Percentiles rank a stretch among this genome's conserved stretches.
These are phyloP conservation scores for Thuja plicata DNA, from an alignment of 83 land plant species.

Conservation along the genomic window DNA sequence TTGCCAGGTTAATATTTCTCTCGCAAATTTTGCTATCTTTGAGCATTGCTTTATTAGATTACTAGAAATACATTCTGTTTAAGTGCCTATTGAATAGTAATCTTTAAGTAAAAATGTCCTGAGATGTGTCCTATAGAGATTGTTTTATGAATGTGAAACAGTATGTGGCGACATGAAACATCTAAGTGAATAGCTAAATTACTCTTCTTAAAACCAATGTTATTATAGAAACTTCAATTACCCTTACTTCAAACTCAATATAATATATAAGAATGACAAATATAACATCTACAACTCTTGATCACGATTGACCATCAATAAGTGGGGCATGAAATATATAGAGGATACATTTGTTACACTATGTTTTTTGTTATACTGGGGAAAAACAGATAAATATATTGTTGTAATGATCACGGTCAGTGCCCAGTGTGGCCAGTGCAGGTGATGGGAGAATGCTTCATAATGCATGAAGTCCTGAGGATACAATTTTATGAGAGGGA, in stretches of 20 bases:
- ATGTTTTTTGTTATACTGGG: not conserved
- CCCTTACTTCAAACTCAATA: not conserved
- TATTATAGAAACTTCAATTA: too few relatives aligned
- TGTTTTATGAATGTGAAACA: not conserved
- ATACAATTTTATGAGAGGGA: too few relatives aligned
- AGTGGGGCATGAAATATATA: not conserved
- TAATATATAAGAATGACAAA: not conserved
- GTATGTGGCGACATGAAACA: not conserved
- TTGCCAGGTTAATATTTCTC: slow-evolving; percentile 21
- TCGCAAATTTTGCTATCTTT: not conserved
- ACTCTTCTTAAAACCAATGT: not conserved
- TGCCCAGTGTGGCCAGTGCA: not conserved
- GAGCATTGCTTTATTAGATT: not conserved
- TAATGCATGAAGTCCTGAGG: too few relatives aligned
- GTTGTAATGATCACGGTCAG: not conserved
- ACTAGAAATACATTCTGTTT: not conserved
- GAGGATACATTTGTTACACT: not conserved
- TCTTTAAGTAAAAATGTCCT: not conserved
- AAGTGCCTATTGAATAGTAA: not conserved
- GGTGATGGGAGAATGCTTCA: not conserved
- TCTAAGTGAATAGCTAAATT: not conserved
- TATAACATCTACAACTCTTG: not conserved
- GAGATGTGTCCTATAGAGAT: not conserved
- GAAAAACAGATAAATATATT: not conserved
- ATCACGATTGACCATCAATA: not conserved